Base-by-base conservation (phyloP, 2,329 filamentous ascomycete genomes). In the Paecilomyces sp. region DNA sequence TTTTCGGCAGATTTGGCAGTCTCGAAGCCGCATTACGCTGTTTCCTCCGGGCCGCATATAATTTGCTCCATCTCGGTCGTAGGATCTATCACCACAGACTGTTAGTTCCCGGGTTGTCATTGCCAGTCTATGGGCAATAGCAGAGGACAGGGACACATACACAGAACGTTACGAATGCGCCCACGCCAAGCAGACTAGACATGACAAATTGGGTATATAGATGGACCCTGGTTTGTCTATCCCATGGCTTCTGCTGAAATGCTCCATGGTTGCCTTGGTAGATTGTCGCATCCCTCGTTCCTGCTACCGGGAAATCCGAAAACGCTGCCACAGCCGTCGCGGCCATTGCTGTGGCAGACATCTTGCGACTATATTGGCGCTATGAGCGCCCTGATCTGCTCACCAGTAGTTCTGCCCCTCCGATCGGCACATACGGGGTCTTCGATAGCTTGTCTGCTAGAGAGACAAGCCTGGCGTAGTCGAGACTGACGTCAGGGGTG, bases 1-100 rank as follows among this genome's bases (percentile, higher is more conserved):
- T 89, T 70, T 92, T 85, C 18, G 93, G 90, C 9, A 99, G 83
- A 34, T 88, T 82, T 6, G 94, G 95, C 22, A 97, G 81, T 31
- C 82, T 74, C 1, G 82, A 82, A 15, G 83, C 83, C n/a, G 82
- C 81, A 70, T 87, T 81, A 66, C 85, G 85, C 64, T 89, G 87
- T 68, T 88, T 87, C 76, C 92, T 94, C 60, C 94, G 86, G 54
- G 94, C 94, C 33, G 92, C 88, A 73, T 97, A 99, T 1, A 99
- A 83, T 24, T 87, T 83, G 55, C 90, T 89, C 94, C 94, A 99
- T 85, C 91, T 87, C 64, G 92, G 92, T 55, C 94, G 88, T 28
- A 99, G 80, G 55, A 92, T 79, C 90, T 94, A 70, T 8, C 41
- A 5, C 15, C 15, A 22, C 2, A 54, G 31, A 13, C 18, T 9